Base-by-base conservation (phyloP, 2,329 filamentous ascomycete species). In the Fusarium dlaminii region DNA sequence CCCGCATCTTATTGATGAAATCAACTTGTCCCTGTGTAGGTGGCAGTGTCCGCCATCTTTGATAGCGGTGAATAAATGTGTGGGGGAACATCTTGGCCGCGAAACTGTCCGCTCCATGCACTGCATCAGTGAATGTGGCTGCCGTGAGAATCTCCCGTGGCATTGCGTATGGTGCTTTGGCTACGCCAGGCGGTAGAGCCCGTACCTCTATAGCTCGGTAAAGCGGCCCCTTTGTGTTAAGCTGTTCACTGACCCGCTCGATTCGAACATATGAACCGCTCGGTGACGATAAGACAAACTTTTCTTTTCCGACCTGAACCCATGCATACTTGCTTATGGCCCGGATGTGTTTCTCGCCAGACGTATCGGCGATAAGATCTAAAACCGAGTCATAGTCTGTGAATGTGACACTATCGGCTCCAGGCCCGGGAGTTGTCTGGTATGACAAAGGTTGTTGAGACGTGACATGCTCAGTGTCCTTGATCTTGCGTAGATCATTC, bases 361-460 rank as follows among this genome's bases (percentile, higher is more conserved):
- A 92, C 2, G 91, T 92, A 80, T 98, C 96, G 49, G 92, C 88
- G 40, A 99, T 92, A 20, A 99, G 88, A 78, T 98, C 96, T 73
- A 95, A 92, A n/a, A 99, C 91, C 6, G 93, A 96, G 66, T 93
- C 93, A 81, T 98, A 99, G 76, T 98, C 94, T 13, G 94, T 96
- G 78, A 98, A 97, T 1, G 90, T 92, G 36, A 98, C 84, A 27
- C 86, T 88, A 8, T 80, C 80, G 30, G 80, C 64, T 51, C 57
- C 72, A 12, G 70, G 55, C 6, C 61, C 59, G 13, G 73, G n/a
- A 30, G 64, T 59, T 45, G 67, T 72, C 34, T 63, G 49, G 49
- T 66, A 72, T 8, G 66, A 65, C 13, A 63, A 60, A 54, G 24
- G 45, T 17, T 74, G 65, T n/a, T 77, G 63, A 17, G 71, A 61